Conservation (phyloP, 345 rosid species). For the Euphorbia tirucalli region DNA sequence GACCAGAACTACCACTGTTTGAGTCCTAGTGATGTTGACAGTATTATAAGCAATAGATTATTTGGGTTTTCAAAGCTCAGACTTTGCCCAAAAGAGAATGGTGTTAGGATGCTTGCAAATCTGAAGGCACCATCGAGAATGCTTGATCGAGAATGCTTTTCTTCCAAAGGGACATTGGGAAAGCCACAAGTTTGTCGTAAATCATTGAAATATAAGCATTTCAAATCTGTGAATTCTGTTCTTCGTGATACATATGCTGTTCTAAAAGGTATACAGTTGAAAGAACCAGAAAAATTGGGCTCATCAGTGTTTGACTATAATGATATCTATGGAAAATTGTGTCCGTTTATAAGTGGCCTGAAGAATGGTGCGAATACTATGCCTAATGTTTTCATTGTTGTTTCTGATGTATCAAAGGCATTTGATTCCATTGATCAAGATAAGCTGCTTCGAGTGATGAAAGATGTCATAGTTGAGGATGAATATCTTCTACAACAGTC, state of each 20-base stretch:
- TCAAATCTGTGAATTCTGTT: conserved; percentile 47
- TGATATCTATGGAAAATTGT: conserved; percentile 66
- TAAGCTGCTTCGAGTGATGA: conserved; percentile 53
- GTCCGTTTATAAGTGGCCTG: conserved; percentile 52
- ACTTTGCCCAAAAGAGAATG: conserved; percentile 62
- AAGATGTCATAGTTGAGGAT: conserved; percentile 42
- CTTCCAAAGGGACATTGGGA: conserved; percentile 16
- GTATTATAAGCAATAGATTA: conserved; percentile 33
- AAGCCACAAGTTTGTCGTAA: conserved; percentile 3
- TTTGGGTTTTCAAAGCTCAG: conserved; percentile 71
- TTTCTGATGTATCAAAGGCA: conserved; percentile 80
- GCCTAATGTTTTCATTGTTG: conserved; percentile 57
- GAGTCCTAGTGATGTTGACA: conserved; percentile 42
- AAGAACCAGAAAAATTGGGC: conserved; percentile 66
- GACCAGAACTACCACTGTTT: conserved; percentile 40
- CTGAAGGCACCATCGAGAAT: conserved; percentile 55
- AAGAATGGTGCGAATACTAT: conserved; percentile 41
- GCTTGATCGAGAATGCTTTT: conserved; percentile 12
- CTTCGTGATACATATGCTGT: conserved; percentile 68
- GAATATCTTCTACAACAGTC: no score
- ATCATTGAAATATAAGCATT: conserved; percentile 13
- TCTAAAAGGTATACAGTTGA: conserved; percentile 61
- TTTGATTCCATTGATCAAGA: conserved; percentile 78
- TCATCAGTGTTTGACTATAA: conserved; percentile 61
- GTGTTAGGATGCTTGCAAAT: conserved; percentile 64